phyloP scores from a whole-genome alignment of 1,139 yeast species.

The Blastobotrys illinoisensis region DNA sequence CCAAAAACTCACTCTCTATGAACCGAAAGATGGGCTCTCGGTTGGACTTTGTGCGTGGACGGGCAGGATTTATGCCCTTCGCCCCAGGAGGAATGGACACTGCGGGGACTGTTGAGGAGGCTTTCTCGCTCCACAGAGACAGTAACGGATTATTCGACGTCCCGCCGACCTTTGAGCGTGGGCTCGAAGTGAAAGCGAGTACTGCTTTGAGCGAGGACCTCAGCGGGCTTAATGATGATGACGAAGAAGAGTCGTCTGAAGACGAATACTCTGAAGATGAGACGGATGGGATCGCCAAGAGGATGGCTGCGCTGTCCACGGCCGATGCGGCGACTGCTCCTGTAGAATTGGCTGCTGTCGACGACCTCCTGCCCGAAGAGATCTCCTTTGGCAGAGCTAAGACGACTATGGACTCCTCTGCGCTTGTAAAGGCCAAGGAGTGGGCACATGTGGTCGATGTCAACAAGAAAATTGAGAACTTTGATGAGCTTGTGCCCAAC shows the following conservation, averaged over 20 bases:
- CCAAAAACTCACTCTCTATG: constrained; percentile 67
- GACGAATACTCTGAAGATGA: constrained; percentile 24
- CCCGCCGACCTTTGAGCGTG: constrained; percentile 79
- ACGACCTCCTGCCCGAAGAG: constrained; percentile 71
- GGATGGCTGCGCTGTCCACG: neutral
- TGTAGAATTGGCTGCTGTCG: constrained; percentile 45
- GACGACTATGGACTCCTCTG: constrained; percentile 14
- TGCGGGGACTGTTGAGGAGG: constrained; percentile 11
- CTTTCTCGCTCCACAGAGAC: constrained; percentile 56
- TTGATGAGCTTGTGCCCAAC: constrained; percentile 80
- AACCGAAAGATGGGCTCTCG: constrained; percentile 63
- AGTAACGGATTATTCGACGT: constrained; percentile 68
- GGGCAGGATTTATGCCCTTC: constrained; percentile 76
- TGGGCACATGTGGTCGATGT: constrained; percentile 97
- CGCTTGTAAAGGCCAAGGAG: constrained; percentile 42
- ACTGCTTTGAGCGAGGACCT: constrained; percentile 26
- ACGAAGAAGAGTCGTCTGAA: constrained; percentile 26
- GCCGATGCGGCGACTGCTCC: constrained; percentile 11
- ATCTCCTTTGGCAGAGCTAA: constrained; percentile 41
- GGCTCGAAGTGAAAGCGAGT: constrained; percentile 40
- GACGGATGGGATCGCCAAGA: neutral
- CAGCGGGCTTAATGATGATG: constrained; percentile 22
- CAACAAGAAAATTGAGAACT: constrained; percentile 76
- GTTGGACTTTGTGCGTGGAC: constrained; percentile 60
- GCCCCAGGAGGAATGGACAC: constrained; percentile 72